Evolutionary conservation across 2,329 filamentous ascomycete species (phyloP), one percentile per base, ranked within the genome.

Genomic region (Achaetomium macrosporum): DNA sequence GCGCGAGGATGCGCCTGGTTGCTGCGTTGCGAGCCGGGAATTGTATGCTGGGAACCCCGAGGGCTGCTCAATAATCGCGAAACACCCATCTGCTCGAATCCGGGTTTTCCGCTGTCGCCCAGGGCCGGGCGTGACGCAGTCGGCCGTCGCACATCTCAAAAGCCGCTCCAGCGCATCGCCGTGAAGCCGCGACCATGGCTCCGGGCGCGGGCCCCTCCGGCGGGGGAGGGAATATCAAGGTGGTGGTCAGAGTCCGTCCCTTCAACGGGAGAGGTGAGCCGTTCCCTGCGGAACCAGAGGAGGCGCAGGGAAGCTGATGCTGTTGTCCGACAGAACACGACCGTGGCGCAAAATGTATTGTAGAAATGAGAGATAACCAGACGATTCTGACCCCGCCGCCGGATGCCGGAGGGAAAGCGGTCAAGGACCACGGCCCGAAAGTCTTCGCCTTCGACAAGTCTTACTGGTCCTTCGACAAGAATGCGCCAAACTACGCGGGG

Each of bases 211-310:
- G 54, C 43, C 58, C 62, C 56, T 56, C 76, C 57, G 75, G 81
- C 66, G 90, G 88, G 74, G 91, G 93, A 68, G 92, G 93, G 68
- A 99, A 99, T 69, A 99, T 99, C 72, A 99, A 99, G 85, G 93
- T 99, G 76, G 93, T 99, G 78, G 93, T 99, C 77, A 84, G 93
- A 75, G 85, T 88, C 64, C 84, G 93, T 69, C 93, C 93, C 47
- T 99, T 99, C 76, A 99, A 99, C 72, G 84, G 83, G 66, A 84
- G 91, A 92, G 90, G 90, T 92, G 77, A 61, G 66, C 60, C 16
- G 35, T 42, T 16, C 29, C 16, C 16, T n/a, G 2, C 9, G 31
- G 15, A 20, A 33, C 3, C 12, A 33, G 17, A 3, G 3, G 12
- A 7, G 13, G 36, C 20, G 33, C 16, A 40, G 10, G 25, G 33